phyloP scores from a whole-genome alignment of 2,329 filamentous ascomycete genomes.

The Didymella lethalis region DNA sequence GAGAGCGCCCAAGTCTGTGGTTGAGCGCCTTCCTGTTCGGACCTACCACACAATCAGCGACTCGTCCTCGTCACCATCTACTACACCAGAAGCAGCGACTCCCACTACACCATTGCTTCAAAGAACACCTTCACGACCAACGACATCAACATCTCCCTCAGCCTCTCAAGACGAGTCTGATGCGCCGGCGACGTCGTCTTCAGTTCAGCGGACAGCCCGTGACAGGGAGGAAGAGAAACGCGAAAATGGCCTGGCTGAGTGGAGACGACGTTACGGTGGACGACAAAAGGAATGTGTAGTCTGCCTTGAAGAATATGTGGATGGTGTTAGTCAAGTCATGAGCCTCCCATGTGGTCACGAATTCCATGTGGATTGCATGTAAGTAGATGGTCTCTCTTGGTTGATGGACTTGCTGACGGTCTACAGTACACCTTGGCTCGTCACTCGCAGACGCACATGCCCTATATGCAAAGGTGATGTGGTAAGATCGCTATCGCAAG shows the following conservation, averaged over 20 bases:
- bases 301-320: conserved; percentile 93
- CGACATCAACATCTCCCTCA: conserved; percentile 62
- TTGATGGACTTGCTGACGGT: conserved; percentile 30
- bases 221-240: conserved; percentile 61
- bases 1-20: conserved; percentile 96
- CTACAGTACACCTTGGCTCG: conserved; percentile 90
- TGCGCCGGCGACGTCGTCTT: conserved; percentile 53
- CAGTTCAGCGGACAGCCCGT: conserved; percentile 33
- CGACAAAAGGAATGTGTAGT: conserved; percentile 90
- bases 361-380: conserved; percentile 99
- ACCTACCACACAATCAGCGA: conserved; percentile 87
- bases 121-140: conserved; percentile 36
- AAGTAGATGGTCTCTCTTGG: conserved; percentile 57
- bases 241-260: conserved; percentile 58
- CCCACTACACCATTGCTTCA: conserved; percentile 83
- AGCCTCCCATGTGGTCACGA: conserved; percentile 96
- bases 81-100: conserved; percentile 71
- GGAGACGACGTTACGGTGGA: conserved; percentile 67
- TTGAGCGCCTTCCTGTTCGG: conserved; percentile 91
- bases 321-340: conserved; percentile 95
- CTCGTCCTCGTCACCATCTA: conserved; percentile 60
- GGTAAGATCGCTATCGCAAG: conserved; percentile 61
- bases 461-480: conserved; percentile 99
- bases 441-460: conserved; percentile 93
- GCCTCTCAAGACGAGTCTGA: conserved; percentile 71